phyloP scores from a whole-genome alignment of 192 early-diverging fungal genomes.

The Oehlia diaphana region DNA sequence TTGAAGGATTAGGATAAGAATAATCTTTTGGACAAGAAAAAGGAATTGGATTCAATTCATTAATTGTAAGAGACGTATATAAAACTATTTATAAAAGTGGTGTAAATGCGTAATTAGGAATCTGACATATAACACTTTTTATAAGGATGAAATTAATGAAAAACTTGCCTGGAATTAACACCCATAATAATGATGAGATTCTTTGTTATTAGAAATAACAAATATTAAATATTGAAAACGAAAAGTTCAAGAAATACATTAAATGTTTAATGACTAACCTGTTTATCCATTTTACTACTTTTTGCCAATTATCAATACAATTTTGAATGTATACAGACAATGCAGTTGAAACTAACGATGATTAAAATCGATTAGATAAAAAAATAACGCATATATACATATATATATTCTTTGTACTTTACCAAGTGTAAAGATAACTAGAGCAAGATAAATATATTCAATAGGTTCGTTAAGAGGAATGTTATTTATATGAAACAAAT shows the following conservation, averaged over 20 bases:
- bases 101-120: too few relatives aligned
- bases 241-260: background rate
- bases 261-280: background rate
- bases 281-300: background rate
- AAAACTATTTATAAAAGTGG: background rate
- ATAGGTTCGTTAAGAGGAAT: background rate
- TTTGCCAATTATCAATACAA: background rate
- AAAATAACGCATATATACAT: too few relatives aligned
- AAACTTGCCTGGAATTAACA: background rate
- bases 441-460: background rate
- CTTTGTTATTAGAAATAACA: background rate
- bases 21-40: background rate
- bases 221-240: too few relatives aligned
- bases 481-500: background rate
- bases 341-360: background rate
- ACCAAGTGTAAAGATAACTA: background rate
- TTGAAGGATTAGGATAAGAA: background rate
- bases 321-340: background rate
- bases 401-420: background rate
- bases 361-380: background rate
- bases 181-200: background rate
- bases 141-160: background rate
- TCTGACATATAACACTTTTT: too few relatives aligned
- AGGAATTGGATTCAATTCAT: background rate
- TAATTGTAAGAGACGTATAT: background rate